Evolutionary conservation across 441 rosid genomes (phyloP).

Genomic region (Eugenia klotzschiana): DNA sequence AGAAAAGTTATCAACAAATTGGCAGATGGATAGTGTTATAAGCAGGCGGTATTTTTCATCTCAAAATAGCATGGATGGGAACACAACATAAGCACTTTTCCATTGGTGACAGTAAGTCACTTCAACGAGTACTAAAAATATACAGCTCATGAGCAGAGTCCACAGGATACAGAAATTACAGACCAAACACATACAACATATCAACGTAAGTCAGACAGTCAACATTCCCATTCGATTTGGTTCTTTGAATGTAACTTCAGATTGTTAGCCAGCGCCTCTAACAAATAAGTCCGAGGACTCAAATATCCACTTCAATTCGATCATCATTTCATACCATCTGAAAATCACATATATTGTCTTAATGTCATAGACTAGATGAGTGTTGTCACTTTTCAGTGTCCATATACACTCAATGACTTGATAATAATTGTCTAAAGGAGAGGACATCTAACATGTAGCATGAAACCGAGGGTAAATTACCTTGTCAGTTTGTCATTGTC

Average conservation of each 20-base stretch:
- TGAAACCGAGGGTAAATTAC: constrained; percentile 13
- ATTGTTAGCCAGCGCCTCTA: not conserved
- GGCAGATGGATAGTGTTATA: not conserved
- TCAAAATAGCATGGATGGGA: not conserved
- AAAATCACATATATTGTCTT: not conserved
- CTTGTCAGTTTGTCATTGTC: constrained; percentile 98
- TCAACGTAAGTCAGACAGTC: not conserved
- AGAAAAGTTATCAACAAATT: not conserved
- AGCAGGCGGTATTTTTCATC: not conserved
- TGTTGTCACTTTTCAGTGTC: not conserved
- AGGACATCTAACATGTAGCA: not conserved
- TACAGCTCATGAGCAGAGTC: not conserved
- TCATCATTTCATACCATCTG: not conserved
- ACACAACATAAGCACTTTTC: not conserved
- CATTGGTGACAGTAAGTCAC: not conserved
- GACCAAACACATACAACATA: not conserved
- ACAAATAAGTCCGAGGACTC: not conserved
- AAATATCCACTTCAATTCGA: not conserved
- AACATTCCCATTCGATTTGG: not conserved
- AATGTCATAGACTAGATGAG: not conserved
- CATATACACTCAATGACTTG: not conserved
- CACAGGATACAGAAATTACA: not conserved
- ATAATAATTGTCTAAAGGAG: not conserved
- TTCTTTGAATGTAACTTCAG: not conserved
- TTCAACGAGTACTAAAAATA: not conserved